phyloP scores from a whole-genome alignment of 2,329 filamentous ascomycete genomes.

The Akanthomyces dipterigenus region DNA sequence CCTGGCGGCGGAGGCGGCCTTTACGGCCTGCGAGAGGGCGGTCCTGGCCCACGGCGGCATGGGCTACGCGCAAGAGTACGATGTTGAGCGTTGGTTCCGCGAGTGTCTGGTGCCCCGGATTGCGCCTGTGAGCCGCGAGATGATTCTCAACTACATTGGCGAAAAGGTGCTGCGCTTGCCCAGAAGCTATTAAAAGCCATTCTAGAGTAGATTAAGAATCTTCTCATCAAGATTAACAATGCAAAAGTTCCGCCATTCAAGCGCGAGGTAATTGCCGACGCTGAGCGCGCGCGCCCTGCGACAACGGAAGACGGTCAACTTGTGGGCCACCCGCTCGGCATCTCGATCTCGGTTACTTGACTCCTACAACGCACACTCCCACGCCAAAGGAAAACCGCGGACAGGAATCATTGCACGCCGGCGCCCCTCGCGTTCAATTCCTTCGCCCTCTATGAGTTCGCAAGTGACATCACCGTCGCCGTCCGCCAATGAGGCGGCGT shows the following conservation, averaged over 20 bases:
- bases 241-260: not conserved
- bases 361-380: conserved; percentile 3
- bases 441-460: not conserved
- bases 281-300: conserved; percentile 2
- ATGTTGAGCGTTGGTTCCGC: conserved; percentile 59
- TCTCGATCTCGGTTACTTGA: conserved; percentile 12
- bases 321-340: conserved; percentile 6
- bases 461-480: conserved; percentile 9
- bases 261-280: not conserved
- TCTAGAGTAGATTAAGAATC: not conserved
- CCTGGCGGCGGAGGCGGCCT: conserved; percentile 58
- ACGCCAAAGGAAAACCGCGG: not conserved
- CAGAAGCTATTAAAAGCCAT: conserved; percentile 50
- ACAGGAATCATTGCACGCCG: not conserved
- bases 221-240: not conserved
- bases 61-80: conserved; percentile 59
- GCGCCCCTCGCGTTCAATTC: not conserved
- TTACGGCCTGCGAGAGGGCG: conserved; percentile 54
- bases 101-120: conserved; percentile 59
- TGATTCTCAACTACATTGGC: conserved; percentile 68
- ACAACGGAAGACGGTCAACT: not conserved
- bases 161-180: conserved; percentile 63
- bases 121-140: conserved; percentile 60
- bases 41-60: conserved; percentile 56
- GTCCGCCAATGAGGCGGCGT: conserved; percentile 11